Conservation (phyloP, 768 basidiomycete species). For the Calocera viscosa region DNA sequence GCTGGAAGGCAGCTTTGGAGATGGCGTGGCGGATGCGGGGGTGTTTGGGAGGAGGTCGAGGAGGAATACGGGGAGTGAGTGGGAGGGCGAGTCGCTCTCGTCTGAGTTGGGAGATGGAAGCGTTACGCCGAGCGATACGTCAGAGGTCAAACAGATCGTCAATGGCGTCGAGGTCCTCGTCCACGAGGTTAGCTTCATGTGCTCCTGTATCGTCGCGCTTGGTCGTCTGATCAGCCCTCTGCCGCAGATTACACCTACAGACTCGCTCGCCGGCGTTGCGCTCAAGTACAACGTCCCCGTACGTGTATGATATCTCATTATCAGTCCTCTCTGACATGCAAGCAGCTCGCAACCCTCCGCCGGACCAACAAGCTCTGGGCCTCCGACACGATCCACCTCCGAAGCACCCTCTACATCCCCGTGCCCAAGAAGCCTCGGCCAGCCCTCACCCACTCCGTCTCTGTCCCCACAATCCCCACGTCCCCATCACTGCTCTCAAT, state of each 20-base stretch:
- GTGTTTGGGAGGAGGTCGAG: background rate
- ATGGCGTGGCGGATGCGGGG: background rate
- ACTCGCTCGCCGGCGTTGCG: constrained; percentile 78
- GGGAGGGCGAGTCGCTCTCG: background rate
- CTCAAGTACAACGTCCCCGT: constrained; percentile 80
- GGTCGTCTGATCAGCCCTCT: background rate
- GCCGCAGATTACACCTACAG: constrained; percentile 46
- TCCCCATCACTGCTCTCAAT: background rate
- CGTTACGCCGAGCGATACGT: background rate
- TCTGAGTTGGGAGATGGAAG: constrained; percentile 3
- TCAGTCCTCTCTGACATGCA: background rate
- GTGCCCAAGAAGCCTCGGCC: constrained; percentile 13
- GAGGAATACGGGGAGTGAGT: background rate
- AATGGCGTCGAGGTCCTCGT: constrained; percentile 29
- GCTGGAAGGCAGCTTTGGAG: constrained; percentile 10
- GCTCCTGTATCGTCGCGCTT: background rate
- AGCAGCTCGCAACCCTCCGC: constrained; percentile 53
- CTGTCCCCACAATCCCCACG: background rate
- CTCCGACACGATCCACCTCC: constrained; percentile 81
- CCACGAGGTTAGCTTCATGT: constrained; percentile 22
- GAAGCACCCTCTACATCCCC: constrained; percentile 71
- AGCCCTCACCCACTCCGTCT: background rate
- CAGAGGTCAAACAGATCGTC: background rate
- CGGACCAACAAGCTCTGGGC: constrained; percentile 88
- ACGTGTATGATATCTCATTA: background rate